phyloP scores from a whole-genome alignment of 2,329 filamentous ascomycete species.

The Tolypocladium capitatum region DNA sequence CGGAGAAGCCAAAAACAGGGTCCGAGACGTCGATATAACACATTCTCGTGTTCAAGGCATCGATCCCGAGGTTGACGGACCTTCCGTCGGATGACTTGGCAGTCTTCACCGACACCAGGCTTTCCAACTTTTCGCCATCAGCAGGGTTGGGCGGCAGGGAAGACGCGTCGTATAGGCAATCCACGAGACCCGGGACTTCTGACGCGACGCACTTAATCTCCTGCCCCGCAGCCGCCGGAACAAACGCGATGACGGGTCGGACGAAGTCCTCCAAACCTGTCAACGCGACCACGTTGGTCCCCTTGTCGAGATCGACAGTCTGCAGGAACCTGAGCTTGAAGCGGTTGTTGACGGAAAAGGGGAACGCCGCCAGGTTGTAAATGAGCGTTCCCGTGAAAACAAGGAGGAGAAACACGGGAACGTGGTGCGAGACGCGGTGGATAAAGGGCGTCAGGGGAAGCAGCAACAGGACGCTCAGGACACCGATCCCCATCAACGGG shows the following conservation, averaged over 20 bases:
- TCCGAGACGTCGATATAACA: slow-evolving; percentile 62
- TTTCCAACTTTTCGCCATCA: slow-evolving; percentile 28
- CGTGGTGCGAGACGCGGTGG: slow-evolving; percentile 71
- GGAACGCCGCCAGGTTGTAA: slow-evolving; percentile 80
- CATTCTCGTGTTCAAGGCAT: slow-evolving; percentile 61
- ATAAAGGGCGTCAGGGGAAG: slow-evolving; percentile 72
- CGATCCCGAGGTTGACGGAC: slow-evolving; percentile 50
- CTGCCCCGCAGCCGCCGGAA: slow-evolving; percentile 60
- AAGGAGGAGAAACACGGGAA: slow-evolving; percentile 63
- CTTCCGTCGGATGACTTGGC: slow-evolving; percentile 20
- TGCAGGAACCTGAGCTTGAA: slow-evolving; percentile 86
- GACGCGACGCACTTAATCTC: slow-evolving; percentile 34
- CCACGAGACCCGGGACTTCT: slow-evolving; percentile 33
- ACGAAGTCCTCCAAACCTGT: slow-evolving; percentile 57
- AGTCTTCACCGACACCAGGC: slow-evolving; percentile 49
- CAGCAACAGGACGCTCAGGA: slow-evolving; percentile 57
- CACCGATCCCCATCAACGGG: slow-evolving; percentile 58
- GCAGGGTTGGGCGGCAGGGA: slow-evolving; percentile 46
- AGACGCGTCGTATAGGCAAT: slow-evolving; percentile 58
- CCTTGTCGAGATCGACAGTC: slow-evolving; percentile 60
- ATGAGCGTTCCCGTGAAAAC: slow-evolving; percentile 64
- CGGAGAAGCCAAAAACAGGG: slow-evolving; percentile 50
- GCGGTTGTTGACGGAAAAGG: slow-evolving; percentile 66
- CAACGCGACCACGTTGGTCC: slow-evolving; percentile 56
- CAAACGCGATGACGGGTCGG: slow-evolving; percentile 47